Evolutionary conservation across 179 eudicot genomes (phyloP).

Genomic region (Spergularia azorica): DNA sequence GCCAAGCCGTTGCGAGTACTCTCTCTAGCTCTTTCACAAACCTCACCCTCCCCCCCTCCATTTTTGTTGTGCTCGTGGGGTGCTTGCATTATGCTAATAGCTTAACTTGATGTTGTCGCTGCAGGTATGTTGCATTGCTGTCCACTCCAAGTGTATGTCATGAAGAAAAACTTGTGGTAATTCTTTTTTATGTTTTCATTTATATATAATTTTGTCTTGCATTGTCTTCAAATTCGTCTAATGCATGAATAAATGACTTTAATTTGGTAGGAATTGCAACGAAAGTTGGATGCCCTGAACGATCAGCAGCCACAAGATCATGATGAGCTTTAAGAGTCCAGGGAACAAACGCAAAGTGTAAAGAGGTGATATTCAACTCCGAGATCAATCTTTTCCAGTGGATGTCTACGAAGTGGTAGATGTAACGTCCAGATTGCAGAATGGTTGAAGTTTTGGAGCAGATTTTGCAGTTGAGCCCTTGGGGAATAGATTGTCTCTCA

Average conservation of each 20-base stretch:
- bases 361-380: conserved; percentile 9
- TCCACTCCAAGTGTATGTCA: conserved; percentile 79
- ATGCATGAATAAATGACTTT: conserved; percentile 6
- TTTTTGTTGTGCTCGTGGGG: not conserved
- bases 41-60: not conserved
- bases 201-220: conserved; percentile 3
- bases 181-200: not conserved
- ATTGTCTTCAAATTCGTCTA: not conserved
- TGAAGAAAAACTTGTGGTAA: conserved; percentile 89
- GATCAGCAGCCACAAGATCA: conserved; percentile 57
- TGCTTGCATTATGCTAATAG: not conserved
- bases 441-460: conserved; percentile 17
- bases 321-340: conserved; percentile 60
- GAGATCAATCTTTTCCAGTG: not conserved
- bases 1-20: conserved; percentile 99
- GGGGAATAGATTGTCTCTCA: conserved; percentile 15
- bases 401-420: conserved; percentile 4
- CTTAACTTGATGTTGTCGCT: conserved; percentile 19
- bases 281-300: conserved; percentile 69
- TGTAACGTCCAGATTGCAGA: not conserved
- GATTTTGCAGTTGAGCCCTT: conserved; percentile 25
- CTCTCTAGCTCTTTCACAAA: conserved; percentile 14
- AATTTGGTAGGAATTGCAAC: conserved; percentile 68
- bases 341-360: not conserved
- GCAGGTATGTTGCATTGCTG: conserved; percentile 81